Base-by-base conservation (phyloP, 176 grass and related monocot species). In the Aegilops sharonensis region DNA sequence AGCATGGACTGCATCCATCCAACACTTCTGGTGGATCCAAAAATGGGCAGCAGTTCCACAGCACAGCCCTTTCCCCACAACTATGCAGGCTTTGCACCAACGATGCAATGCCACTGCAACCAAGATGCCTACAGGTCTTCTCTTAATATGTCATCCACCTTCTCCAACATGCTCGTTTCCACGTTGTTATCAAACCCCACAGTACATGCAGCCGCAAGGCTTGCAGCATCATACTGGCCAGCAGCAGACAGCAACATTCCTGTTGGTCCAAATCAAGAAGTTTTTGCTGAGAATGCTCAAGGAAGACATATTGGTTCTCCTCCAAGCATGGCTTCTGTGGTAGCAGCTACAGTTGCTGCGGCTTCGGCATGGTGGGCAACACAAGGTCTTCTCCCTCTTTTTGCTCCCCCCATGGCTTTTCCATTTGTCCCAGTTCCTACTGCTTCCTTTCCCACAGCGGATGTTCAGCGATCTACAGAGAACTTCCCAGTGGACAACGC, bases 331-430 rank as follows among this genome's bases (percentile, higher is more conserved):
- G 87, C 94, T 75, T 88, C 94, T 57, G 79, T 99, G 63, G 92
- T 88, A 65, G 77, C 92, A 87, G 92, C 85, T 77, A 99, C 97
- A 78, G 85, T 99, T 80, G 89, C 92, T 65, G 97, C 97, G 73
- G 97, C 97, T 42, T 89, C 97, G 50, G 94, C 94, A 80, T 99
- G 97, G 97, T 99, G 97, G 97, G 80, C 87, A 81, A 87, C 92
- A 77, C 97, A 97, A 84, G 97, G 97, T 79, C 85, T 99, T 81
- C 85, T 97, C 67, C 94, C 97, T n/a, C 83, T 92, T 82, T 95
- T 93, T 42, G 66, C 87, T 84, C 87, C 85, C 18, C 78, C 90
- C 12, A 72, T 91, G 72, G 74, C 78, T 91, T 88, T 93, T 85
- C 81, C 87, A 80, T 89, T 93, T 87, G 66, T 80, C 27, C 78